Conservation (phyloP, 2,329 filamentous ascomycete species). For the Cordyceps tenuipes region DNA sequence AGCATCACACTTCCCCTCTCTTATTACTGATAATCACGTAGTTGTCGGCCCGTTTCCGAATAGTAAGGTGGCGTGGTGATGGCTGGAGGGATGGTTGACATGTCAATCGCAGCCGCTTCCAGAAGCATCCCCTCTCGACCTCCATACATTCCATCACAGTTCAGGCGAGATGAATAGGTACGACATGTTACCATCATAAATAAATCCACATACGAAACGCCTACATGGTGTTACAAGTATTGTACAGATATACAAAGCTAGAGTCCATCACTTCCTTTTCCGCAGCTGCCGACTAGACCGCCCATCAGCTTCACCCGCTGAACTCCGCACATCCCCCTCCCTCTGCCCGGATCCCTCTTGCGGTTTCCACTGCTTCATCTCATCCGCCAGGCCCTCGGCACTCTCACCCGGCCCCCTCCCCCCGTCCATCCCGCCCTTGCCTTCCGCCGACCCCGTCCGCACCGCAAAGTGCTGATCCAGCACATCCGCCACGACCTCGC, state of each 20-base stretch:
- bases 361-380: background rate
- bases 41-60: background rate
- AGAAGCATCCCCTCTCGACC: background rate
- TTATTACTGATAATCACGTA: background rate
- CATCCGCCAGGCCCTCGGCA: background rate
- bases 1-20: background rate
- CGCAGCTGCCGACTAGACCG: background rate
- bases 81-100: background rate
- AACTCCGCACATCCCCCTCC: background rate
- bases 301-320: background rate
- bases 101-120: no score
- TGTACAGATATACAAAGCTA: background rate
- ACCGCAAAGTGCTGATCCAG: conserved; percentile 7
- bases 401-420: no score
- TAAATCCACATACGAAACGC: no score
- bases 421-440: no score
- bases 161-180: background rate
- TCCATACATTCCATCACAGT: background rate
- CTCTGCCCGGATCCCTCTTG: background rate
- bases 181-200: background rate
- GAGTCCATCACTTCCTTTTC: background rate
- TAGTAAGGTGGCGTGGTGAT: background rate
- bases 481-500: conserved; percentile 7
- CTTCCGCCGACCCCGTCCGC: background rate
- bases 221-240: background rate